These are phyloP conservation scores for Cystobasidium onofrii DNA, from an alignment of 768 basidiomycete species.

Conservation along the genomic window DNA sequence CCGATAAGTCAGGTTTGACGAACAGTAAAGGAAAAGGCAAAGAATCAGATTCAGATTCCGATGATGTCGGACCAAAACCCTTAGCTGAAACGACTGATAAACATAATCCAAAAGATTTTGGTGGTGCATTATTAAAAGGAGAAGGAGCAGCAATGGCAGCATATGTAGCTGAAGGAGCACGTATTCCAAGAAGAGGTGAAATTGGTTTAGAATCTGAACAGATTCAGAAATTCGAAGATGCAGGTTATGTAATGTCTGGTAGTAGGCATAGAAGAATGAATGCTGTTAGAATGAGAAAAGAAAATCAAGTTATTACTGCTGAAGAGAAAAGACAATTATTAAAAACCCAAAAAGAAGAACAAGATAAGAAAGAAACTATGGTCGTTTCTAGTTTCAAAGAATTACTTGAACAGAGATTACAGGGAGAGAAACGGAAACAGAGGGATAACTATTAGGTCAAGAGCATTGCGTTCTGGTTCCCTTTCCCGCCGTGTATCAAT, in stretches of 20 bases:
- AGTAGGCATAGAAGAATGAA: slow-evolving; percentile 94
- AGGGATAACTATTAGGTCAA: background rate
- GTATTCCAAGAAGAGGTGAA: slow-evolving; percentile 97
- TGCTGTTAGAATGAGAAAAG: slow-evolving; percentile 95
- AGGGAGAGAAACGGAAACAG: background rate
- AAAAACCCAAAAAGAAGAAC: slow-evolving; percentile 89
- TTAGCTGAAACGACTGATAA: slow-evolving; percentile 50
- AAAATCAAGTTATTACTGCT: slow-evolving; percentile 97
- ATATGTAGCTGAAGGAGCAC: slow-evolving; percentile 73
- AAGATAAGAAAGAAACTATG: slow-evolving; percentile 78
- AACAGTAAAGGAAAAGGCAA: slow-evolving; percentile 29
- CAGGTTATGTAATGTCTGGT: slow-evolving; percentile 97
- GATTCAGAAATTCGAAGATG: slow-evolving; percentile 76
- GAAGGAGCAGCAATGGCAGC: slow-evolving; percentile 98
- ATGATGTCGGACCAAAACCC: slow-evolving; percentile 75
- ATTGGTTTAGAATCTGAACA: slow-evolving; percentile 82
- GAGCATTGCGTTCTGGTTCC: background rate
- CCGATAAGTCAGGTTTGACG: slow-evolving; percentile 11
- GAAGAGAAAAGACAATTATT: slow-evolving; percentile 96
- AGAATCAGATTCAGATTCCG: slow-evolving; percentile 51
- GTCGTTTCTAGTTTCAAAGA: slow-evolving; percentile 83
- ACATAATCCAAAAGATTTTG: slow-evolving; percentile 67
- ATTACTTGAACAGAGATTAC: slow-evolving; percentile 19
- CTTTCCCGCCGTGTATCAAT: too few relatives aligned
- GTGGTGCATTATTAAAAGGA: slow-evolving; percentile 78